These are phyloP conservation scores for Tricholoma sp. DNA, from an alignment of 768 basidiomycete genomes.

Conservation along the genomic window DNA sequence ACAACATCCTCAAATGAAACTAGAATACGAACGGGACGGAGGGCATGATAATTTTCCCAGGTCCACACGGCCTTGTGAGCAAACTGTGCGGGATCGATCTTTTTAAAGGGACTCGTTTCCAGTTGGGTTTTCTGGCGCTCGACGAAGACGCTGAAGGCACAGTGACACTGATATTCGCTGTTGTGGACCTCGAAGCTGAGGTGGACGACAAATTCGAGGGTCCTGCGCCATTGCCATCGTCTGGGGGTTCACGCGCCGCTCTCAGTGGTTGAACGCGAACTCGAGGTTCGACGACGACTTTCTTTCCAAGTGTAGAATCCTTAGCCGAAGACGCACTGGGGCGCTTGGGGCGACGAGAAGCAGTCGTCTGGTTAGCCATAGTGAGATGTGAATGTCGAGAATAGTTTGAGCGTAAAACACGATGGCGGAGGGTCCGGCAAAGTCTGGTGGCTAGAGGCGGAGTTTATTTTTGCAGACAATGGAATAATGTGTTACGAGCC, in stretches of 20 bases:
- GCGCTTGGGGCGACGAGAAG: background rate
- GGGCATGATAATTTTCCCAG: constrained; percentile 70
- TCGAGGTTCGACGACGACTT: background rate
- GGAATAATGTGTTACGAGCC: background rate
- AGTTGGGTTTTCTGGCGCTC: background rate
- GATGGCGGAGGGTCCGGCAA: background rate
- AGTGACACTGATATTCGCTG: background rate
- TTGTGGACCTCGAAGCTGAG: background rate
- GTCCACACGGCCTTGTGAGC: background rate
- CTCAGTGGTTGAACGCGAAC: background rate
- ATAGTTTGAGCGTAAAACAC: background rate
- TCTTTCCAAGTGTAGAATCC: background rate
- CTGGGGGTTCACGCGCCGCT: background rate
- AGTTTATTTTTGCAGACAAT: background rate
- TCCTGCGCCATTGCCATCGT: background rate
- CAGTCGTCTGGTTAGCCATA: background rate
- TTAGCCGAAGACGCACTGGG: background rate
- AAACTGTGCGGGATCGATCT: background rate
- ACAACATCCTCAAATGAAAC: constrained; percentile 84
- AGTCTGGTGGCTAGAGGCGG: background rate
- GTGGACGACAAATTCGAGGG: background rate
- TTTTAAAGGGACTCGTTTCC: background rate
- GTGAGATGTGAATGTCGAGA: background rate
- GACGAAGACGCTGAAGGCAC: background rate
- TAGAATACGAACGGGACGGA: constrained; percentile 81